Percentiles rank a stretch among this genome's conserved stretches.
Evolutionary conservation across 2,329 filamentous ascomycete genomes (phyloP).

Genomic region (Trichoderma sp.): DNA sequence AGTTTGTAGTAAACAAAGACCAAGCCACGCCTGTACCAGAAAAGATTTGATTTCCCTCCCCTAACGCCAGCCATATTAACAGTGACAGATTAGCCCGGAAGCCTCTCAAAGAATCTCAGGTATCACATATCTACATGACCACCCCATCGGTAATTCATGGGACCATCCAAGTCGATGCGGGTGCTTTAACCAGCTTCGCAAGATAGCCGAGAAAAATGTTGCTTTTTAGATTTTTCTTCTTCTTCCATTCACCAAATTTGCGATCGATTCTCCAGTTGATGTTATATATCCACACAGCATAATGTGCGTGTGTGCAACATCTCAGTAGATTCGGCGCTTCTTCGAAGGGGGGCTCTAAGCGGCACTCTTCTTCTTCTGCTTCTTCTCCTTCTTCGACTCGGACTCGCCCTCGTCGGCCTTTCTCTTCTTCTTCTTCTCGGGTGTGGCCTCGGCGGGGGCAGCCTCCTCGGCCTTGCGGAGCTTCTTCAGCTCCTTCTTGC

Average conservation of each 20-base stretch:
- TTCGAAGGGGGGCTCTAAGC: conserved; percentile 28
- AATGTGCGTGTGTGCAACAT: neutral
- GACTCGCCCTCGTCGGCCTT: conserved; percentile 67
- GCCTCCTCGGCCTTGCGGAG: conserved; percentile 60
- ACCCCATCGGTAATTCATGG: conserved; percentile 11
- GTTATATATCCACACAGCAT: neutral
- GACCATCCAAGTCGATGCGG: conserved; percentile 13
- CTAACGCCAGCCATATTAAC: conserved; percentile 35
- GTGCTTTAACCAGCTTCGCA: conserved; percentile 5
- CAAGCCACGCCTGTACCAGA: conserved; percentile 35
- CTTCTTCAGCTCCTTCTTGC: conserved; percentile 77
- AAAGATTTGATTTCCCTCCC: conserved; percentile 29
- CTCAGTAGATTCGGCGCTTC: conserved; percentile 15
- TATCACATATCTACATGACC: conserved; percentile 31
- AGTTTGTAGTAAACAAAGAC: conserved; percentile 26
- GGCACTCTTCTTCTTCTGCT: conserved; percentile 49
- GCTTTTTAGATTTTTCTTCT: conserved; percentile 9
- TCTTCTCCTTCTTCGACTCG: conserved; percentile 56
- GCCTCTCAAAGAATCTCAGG: conserved; percentile 30
- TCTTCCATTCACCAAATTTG: conserved; percentile 1
- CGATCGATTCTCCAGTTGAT: neutral
- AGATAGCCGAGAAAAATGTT: conserved; percentile 10
- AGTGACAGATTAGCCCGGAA: conserved; percentile 26
- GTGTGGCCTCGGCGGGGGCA: conserved; percentile 34
- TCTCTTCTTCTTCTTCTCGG: conserved; percentile 64